A percentile compares a stretch with the other conserved stretches of the same genome.
Evolutionary conservation across 116 monocot species (phyloP).

Genomic region (Iris pallida): DNA sequence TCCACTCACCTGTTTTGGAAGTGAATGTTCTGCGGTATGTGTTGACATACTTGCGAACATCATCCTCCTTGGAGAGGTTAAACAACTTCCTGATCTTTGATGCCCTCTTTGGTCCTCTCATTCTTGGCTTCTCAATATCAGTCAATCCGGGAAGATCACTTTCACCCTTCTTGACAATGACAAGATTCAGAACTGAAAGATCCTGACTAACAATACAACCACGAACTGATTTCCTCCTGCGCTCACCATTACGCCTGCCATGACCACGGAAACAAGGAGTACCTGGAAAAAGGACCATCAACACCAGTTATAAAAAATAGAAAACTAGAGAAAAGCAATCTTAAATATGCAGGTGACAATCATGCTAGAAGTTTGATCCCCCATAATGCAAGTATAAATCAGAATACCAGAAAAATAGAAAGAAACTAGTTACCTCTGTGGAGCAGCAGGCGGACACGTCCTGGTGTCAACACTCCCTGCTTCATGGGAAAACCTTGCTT

Average conservation of each 20-base stretch:
- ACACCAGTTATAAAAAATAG: neutral
- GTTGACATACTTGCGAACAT: constrained; percentile 33
- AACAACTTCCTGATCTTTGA: constrained; percentile 34
- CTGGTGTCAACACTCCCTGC: constrained; percentile 39
- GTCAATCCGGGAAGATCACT: constrained; percentile 32
- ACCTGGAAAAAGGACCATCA: constrained; percentile 6
- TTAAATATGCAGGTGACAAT: neutral
- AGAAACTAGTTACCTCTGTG: constrained; percentile 17
- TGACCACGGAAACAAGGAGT: constrained; percentile 30
- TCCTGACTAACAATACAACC: constrained; percentile 33
- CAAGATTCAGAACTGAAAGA: constrained; percentile 25
- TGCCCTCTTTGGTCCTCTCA: constrained; percentile 36
- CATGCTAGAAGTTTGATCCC: neutral
- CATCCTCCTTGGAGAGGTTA: constrained; percentile 32
- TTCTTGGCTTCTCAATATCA: constrained; percentile 31
- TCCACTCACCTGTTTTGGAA: constrained; percentile 13
- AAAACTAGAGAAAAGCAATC: neutral
- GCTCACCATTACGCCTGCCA: constrained; percentile 34
- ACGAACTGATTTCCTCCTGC: constrained; percentile 32
- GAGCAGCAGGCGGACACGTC: constrained; percentile 32
- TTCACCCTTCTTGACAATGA: constrained; percentile 35
- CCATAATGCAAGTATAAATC: neutral
- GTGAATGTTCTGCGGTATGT: constrained; percentile 25
- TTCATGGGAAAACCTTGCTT: constrained; percentile 38
- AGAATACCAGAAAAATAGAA: neutral